phyloP scores from a whole-genome alignment of 2,329 filamentous ascomycete species.

The Penicillium paneum region DNA sequence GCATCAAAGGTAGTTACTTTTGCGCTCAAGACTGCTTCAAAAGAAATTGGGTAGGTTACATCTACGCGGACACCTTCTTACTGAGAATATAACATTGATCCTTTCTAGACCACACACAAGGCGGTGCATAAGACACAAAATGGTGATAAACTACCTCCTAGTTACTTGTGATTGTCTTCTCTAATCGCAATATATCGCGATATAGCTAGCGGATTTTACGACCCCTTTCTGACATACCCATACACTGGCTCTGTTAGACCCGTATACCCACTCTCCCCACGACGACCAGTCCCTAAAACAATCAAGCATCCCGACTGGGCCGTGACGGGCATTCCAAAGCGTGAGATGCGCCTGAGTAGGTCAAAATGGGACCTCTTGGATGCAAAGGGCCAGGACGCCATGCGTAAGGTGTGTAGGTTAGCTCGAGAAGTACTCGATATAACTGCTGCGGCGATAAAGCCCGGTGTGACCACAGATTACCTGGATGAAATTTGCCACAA shows the following conservation, averaged over 20 bases:
- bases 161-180: background rate
- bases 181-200: conserved; percentile 71
- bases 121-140: conserved; percentile 63
- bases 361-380: conserved; percentile 77
- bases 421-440: conserved; percentile 85
- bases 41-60: conserved; percentile 75
- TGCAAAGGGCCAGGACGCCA: conserved; percentile 70
- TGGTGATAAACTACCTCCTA: conserved; percentile 48
- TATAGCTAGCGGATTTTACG: conserved; percentile 76
- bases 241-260: conserved; percentile 77
- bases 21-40: conserved; percentile 97
- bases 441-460: conserved; percentile 71
- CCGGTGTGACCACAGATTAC: conserved; percentile 85
- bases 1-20: conserved; percentile 64
- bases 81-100: background rate
- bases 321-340: conserved; percentile 66
- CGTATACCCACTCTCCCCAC: conserved; percentile 72
- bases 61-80: background rate
- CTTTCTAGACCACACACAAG: conserved; percentile 46
- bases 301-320: conserved; percentile 82
- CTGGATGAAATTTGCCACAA: conserved; percentile 89
- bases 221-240: conserved; percentile 79
- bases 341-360: conserved; percentile 58
- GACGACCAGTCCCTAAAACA: conserved; percentile 66
- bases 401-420: conserved; percentile 82